Conservation (phyloP, 2,329 filamentous ascomycete species). For the Penicillium aurantiogriseum region DNA sequence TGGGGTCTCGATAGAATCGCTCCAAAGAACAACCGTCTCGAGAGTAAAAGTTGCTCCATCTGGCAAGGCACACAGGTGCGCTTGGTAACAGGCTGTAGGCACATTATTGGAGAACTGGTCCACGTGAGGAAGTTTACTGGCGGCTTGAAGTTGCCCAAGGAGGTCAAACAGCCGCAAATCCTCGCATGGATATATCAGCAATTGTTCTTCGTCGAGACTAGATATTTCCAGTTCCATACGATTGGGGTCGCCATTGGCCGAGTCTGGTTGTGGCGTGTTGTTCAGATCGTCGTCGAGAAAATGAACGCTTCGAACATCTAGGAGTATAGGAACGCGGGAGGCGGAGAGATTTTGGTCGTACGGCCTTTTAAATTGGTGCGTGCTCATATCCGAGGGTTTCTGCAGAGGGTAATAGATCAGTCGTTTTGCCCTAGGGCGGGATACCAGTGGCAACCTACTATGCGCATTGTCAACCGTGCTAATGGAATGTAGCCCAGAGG, state of each 20-base stretch:
- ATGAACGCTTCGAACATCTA: conserved; percentile 12
- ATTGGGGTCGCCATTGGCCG: conserved; percentile 10
- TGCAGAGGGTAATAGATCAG: conserved; percentile 13
- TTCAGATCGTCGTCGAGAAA: not conserved
- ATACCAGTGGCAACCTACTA: conserved; percentile 29
- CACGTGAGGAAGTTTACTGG: conserved; percentile 21
- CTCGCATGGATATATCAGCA: conserved; percentile 22
- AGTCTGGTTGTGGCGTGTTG: not conserved
- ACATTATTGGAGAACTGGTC: conserved; percentile 26
- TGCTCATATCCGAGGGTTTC: conserved; percentile 16
- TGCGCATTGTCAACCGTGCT: conserved; percentile 28
- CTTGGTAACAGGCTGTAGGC: conserved; percentile 34
- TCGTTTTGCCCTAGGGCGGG: not conserved
- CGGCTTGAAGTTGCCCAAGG: conserved; percentile 25
- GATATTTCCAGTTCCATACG: conserved; percentile 22
- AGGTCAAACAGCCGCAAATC: conserved; percentile 20
- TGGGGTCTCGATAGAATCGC: conserved; percentile 32
- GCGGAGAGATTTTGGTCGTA: not conserved
- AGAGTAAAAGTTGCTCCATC: conserved; percentile 27
- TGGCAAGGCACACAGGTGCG: conserved; percentile 19
- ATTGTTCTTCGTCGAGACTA: conserved; percentile 12
- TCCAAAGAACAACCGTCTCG: conserved; percentile 37
- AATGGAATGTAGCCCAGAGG: conserved; percentile 37
- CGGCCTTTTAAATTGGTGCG: not conserved
- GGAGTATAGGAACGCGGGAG: conserved; percentile 21